phyloP scores from a whole-genome alignment of 371 early-diverging fungal genomes.

The Apophysomyces elegans region DNA sequence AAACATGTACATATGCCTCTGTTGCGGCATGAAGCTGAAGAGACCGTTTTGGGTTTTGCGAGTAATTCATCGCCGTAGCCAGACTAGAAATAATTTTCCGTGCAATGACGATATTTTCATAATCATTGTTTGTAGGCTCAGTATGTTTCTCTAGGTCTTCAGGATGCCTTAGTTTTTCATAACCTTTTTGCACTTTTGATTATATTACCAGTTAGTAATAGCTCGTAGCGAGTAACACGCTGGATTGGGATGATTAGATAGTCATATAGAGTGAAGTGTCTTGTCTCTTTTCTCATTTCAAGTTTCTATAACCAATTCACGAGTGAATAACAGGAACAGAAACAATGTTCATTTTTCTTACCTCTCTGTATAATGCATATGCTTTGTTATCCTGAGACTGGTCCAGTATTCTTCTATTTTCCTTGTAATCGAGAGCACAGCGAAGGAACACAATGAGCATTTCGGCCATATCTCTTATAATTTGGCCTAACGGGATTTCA shows the following conservation, averaged over 20 bases:
- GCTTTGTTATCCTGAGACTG: conserved; percentile 21
- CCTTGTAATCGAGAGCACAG: conserved; percentile 43
- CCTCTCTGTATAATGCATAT: conserved; percentile 27
- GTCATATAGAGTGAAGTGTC: conserved; percentile 39
- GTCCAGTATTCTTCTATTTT: conserved; percentile 30
- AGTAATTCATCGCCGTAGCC: conserved; percentile 48
- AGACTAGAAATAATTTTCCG: conserved; percentile 37
- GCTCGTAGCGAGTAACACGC: conserved; percentile 39
- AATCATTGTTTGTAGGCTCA: conserved; percentile 37
- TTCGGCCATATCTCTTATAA: conserved; percentile 30
- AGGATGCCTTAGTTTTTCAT: not conserved
- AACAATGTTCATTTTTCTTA: not conserved
- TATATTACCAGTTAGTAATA: conserved; percentile 38
- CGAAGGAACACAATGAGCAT: conserved; percentile 36
- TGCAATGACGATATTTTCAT: conserved; percentile 34
- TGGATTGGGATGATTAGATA: conserved; percentile 53
- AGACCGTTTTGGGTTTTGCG: conserved; percentile 25
- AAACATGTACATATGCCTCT: not conserved
- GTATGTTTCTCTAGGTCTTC: conserved; percentile 53
- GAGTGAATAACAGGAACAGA: not conserved
- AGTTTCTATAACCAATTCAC: conserved; percentile 19
- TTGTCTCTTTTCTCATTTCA: conserved; percentile 35
- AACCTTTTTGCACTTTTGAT: not conserved
- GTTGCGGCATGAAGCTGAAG: not conserved
- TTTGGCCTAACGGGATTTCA: conserved; percentile 24